phyloP scores from a whole-genome alignment of 129 eudicot species.

The Erigeron canadensis region DNA sequence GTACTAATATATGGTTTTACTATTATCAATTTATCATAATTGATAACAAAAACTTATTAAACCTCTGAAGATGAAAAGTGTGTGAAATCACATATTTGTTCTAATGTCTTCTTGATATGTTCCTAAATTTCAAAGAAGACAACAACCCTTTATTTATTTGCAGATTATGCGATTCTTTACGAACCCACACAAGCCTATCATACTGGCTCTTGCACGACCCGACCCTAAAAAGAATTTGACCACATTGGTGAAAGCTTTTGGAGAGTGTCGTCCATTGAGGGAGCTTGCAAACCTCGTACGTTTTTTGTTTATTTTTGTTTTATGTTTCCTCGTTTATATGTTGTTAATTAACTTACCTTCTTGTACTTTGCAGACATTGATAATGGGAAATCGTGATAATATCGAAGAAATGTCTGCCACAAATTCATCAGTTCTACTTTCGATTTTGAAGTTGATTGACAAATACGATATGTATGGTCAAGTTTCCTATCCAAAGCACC shows the following conservation, averaged over 20 bases:
- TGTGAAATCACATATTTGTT: not conserved
- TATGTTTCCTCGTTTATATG: not conserved
- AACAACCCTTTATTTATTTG: slow-evolving; percentile 17
- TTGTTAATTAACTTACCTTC: not conserved
- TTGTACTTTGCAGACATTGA: slow-evolving; percentile 53
- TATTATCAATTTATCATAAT: no score
- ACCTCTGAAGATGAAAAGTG: not conserved
- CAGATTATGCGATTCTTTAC: slow-evolving; percentile 78
- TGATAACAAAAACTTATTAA: no score
- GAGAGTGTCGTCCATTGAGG: slow-evolving; percentile 76
- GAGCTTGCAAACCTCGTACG: slow-evolving; percentile 90
- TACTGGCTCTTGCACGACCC: slow-evolving; percentile 86
- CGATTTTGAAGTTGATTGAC: slow-evolving; percentile 81
- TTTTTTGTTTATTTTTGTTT: not conserved
- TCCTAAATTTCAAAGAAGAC: not conserved
- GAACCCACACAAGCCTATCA: slow-evolving; percentile 85
- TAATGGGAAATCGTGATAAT: slow-evolving; percentile 82
- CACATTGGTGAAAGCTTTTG: slow-evolving; percentile 83
- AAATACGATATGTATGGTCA: slow-evolving; percentile 86
- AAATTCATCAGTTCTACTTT: slow-evolving; percentile 65
- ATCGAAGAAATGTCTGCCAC: slow-evolving; percentile 84
- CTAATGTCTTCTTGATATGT: not conserved
- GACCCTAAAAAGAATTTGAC: slow-evolving; percentile 86
- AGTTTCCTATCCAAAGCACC: slow-evolving; percentile 92
- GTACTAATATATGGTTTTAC: not conserved